These are phyloP conservation scores for Penicillium sclerotiorum DNA, from an alignment of 2,329 filamentous ascomycete species.

Conservation along the genomic window DNA sequence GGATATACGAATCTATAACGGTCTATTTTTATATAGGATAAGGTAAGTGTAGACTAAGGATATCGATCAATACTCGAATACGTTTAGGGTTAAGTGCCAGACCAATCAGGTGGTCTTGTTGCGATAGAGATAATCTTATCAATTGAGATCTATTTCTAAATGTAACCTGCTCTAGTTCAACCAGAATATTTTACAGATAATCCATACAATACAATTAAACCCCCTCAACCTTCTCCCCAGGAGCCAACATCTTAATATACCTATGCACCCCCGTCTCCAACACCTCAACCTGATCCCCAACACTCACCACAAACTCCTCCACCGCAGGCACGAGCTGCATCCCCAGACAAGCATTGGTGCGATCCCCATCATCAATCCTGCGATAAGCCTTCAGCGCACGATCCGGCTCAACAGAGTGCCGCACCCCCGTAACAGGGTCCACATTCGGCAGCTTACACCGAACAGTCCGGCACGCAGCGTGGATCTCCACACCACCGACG, in stretches of 20 bases:
- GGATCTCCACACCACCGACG: conserved; percentile 42
- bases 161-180: no score
- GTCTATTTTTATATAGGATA: no score
- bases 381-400: conserved; percentile 53
- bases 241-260: conserved; percentile 46
- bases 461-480: conserved; percentile 60
- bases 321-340: conserved; percentile 52
- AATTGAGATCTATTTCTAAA: no score
- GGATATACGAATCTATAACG: no score
- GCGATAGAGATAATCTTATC: no score
- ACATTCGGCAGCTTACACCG: conserved; percentile 63
- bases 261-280: conserved; percentile 47
- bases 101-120: no score
- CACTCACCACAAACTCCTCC: conserved; percentile 37
- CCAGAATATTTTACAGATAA: no score
- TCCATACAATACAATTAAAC: conserved; percentile 15
- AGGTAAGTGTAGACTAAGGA: no score
- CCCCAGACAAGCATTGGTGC: conserved; percentile 53
- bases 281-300: conserved; percentile 45
- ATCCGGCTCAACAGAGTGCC: conserved; percentile 53
- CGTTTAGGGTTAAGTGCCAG: no score
- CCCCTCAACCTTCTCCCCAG: conserved; percentile 35
- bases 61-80: no score
- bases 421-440: conserved; percentile 56
- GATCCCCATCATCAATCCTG: conserved; percentile 54